A percentile compares a stretch with the other conserved stretches of the same genome.
Evolutionary conservation across 2,329 filamentous ascomycete species (phyloP).

Genomic region (Madurella mycetomatis): DNA sequence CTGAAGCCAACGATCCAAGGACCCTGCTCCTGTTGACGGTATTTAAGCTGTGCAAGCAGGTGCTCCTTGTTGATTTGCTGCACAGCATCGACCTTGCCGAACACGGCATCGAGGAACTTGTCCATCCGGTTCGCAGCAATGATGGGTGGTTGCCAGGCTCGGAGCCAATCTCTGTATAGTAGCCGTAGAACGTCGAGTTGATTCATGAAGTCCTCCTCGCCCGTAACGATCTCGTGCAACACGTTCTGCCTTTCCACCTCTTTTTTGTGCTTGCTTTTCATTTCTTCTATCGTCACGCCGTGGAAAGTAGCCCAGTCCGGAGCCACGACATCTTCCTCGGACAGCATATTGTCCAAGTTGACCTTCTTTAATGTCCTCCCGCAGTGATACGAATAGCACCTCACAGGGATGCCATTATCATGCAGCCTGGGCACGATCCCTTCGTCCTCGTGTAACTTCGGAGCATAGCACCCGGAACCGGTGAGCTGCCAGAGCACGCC

Average conservation of each 20-base stretch:
- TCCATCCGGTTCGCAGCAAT: constrained; percentile 73
- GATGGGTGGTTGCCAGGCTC: constrained; percentile 69
- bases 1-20: constrained; percentile 93
- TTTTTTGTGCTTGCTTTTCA: constrained; percentile 70
- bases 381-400: constrained; percentile 93
- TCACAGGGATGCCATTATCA: constrained; percentile 60
- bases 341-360: constrained; percentile 70
- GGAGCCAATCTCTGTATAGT: constrained; percentile 79
- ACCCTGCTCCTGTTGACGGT: constrained; percentile 92
- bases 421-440: constrained; percentile 67
- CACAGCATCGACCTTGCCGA: constrained; percentile 84
- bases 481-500: constrained; percentile 93
- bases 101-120: constrained; percentile 79
- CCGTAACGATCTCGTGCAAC: constrained; percentile 89
- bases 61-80: constrained; percentile 90
- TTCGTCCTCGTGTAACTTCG: constrained; percentile 69
- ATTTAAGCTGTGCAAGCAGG: constrained; percentile 88
- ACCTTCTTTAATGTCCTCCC: constrained; percentile 93
- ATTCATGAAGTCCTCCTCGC: constrained; percentile 86
- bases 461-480: constrained; percentile 84
- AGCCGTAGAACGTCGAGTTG: constrained; percentile 80
- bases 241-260: constrained; percentile 92
- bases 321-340: constrained; percentile 63
- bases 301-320: constrained; percentile 91
- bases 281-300: constrained; percentile 70